Conservation (phyloP, 2,329 filamentous ascomycete genomes). For the Pestalotiopsis sp. region DNA sequence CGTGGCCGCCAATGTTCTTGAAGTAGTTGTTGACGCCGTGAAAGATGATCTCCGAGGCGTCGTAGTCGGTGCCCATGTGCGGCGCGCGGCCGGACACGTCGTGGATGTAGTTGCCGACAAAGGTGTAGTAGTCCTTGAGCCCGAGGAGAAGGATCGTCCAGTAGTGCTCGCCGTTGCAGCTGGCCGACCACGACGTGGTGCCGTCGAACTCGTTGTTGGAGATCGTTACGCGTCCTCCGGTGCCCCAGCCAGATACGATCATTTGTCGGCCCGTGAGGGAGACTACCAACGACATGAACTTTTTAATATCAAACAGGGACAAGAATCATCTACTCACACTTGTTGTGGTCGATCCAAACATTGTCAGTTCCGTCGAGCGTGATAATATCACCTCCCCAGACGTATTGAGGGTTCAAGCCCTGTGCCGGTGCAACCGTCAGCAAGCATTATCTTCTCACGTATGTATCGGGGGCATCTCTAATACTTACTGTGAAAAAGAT, state of each 20-base stretch:
- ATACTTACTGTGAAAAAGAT: constrained; percentile 48
- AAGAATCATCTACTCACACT: background rate
- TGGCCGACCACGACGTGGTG: constrained; percentile 41
- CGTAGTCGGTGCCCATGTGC: constrained; percentile 38
- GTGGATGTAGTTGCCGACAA: constrained; percentile 47
- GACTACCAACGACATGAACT: background rate
- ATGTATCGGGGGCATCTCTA: background rate
- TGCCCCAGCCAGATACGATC: constrained; percentile 36
- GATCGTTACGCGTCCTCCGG: constrained; percentile 42
- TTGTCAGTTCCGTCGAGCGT: constrained; percentile 50
- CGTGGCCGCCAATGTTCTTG: constrained; percentile 11
- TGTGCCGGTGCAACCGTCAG: background rate
- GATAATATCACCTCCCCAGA: constrained; percentile 61
- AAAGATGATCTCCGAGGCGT: constrained; percentile 19
- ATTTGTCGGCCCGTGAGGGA: constrained; percentile 48
- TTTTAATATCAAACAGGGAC: no score
- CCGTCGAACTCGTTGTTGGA: constrained; percentile 51
- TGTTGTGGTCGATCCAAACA: constrained; percentile 27
- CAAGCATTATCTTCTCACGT: background rate
- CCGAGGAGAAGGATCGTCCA: constrained; percentile 30
- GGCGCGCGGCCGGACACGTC: constrained; percentile 45
- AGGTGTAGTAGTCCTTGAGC: constrained; percentile 39
- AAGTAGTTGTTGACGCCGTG: constrained; percentile 48
- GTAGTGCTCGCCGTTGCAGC: constrained; percentile 49
- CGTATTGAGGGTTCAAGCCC: constrained; percentile 52